These are phyloP conservation scores for Fragilaria crotonensis DNA, from an alignment of 108 stramenopile genomes.

Conservation along the genomic window DNA sequence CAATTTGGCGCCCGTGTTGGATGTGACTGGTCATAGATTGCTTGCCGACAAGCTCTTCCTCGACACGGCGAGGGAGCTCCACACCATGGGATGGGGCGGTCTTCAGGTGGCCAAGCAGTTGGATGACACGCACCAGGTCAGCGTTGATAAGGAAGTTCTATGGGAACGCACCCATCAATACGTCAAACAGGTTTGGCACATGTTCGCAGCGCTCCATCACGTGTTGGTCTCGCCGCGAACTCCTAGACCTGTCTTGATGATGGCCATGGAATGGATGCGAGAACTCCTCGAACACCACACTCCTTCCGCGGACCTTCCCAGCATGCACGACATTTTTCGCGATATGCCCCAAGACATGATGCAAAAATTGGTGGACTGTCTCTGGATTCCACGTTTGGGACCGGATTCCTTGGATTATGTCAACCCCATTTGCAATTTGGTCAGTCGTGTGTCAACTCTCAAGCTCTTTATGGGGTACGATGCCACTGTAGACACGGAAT, in stretches of 20 bases:
- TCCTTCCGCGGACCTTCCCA: slow-evolving; percentile 15
- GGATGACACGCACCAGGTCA: slow-evolving; percentile 47
- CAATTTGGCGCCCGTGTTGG: slow-evolving; percentile 61
- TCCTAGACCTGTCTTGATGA: slow-evolving; percentile 25
- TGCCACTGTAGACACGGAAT: slow-evolving; percentile 64
- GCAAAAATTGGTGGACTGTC: slow-evolving; percentile 49
- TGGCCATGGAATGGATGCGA: slow-evolving; percentile 37
- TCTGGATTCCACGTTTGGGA: slow-evolving; percentile 70
- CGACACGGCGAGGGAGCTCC: background rate
- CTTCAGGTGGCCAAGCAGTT: slow-evolving; percentile 65
- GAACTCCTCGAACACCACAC: slow-evolving; percentile 34
- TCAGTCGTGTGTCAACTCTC: slow-evolving; percentile 48
- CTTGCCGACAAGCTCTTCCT: slow-evolving; percentile 67
- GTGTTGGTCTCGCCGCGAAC: slow-evolving; percentile 22
- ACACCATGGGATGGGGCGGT: slow-evolving; percentile 47
- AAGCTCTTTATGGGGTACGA: slow-evolving; percentile 67
- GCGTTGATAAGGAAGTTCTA: slow-evolving; percentile 21
- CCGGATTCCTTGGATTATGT: slow-evolving; percentile 71
- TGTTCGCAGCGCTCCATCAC: slow-evolving; percentile 35
- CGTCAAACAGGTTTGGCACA: slow-evolving; percentile 22
- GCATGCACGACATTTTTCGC: slow-evolving; percentile 48
- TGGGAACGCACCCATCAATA: slow-evolving; percentile 2
- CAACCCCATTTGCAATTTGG: slow-evolving; percentile 63
- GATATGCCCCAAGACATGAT: slow-evolving; percentile 49
- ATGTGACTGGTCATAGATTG: slow-evolving; percentile 64